Evolutionary conservation across 2,329 filamentous ascomycete species (phyloP).

Genomic region (Tolypocladium endophyticum): DNA sequence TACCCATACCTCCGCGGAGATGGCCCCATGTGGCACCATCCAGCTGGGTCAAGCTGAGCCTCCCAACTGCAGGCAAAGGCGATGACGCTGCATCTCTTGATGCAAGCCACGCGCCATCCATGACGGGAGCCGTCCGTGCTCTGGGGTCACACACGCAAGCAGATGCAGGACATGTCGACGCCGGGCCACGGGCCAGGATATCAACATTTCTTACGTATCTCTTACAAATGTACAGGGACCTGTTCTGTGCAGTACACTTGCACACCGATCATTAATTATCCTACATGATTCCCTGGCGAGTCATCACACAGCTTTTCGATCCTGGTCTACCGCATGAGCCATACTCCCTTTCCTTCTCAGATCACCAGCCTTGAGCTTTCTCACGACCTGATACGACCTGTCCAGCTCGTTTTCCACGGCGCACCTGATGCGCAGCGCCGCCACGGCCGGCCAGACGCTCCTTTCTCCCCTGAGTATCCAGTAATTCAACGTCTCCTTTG

Average conservation of each 20-base stretch:
- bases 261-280: background rate
- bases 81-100: background rate
- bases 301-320: background rate
- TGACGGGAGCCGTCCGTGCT: background rate
- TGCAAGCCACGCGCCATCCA: background rate
- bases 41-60: background rate
- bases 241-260: background rate
- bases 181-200: background rate
- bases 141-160: background rate
- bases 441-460: constrained; percentile 84
- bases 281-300: background rate
- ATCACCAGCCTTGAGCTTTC: constrained; percentile 47
- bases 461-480: constrained; percentile 81
- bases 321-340: constrained; percentile 12
- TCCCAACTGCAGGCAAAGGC: background rate
- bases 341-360: constrained; percentile 35
- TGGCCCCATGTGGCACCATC: background rate
- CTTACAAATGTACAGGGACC: background rate
- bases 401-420: constrained; percentile 84
- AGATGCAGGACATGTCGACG: background rate
- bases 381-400: constrained; percentile 69
- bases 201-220: background rate
- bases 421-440: constrained; percentile 70
- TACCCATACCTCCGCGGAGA: background rate
- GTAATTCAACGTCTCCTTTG: constrained; percentile 62